Evolutionary conservation across 2,329 filamentous ascomycete genomes (phyloP), one percentile per base, ranked within the genome.

Genomic region (Aspergillus novofumigatus): DNA sequence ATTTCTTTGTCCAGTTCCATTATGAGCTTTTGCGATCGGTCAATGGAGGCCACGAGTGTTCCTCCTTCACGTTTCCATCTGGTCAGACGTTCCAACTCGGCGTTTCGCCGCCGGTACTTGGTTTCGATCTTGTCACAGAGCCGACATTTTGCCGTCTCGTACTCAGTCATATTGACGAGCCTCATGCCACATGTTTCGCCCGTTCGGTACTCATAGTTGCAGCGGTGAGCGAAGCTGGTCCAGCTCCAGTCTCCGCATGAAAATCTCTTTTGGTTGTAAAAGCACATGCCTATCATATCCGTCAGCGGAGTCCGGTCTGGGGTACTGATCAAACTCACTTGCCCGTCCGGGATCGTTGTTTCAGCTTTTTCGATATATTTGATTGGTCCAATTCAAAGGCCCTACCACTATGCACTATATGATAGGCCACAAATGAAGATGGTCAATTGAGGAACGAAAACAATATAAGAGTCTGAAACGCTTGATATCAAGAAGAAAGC

Each of bases 161-260:
- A 79, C 62, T 85, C 81, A 26, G 90, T 92, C 66, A 85, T 80
- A 79, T 89, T 92, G 70, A 96, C 87, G 62, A 96, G 84, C 78
- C 91, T 96, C 78, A 96, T 88, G 60, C 93, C 93, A 77, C 93
- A 97, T 41, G 93, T 97, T 81, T 97, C 93, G 69, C 93, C 93
- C 65, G 90, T 96, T 64, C 93, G 90, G 79, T 96, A 95, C 75
- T 97, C 93, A 77, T 91, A 92, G 75, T 89, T 88, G 83, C 93
- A 97, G 73, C 96, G 92, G 75, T 92, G 85, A 64, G 90, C 87
- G 80, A 97, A 97, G 78, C 88, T 89, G 64, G 91, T 90, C 92
- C 92, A 97, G 76, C 92, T 91, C 88, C 89, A 96, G 82, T 91
- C 93, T 70, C 90, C 89, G 78, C 93, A 97, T 57, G 76, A 76